These are phyloP conservation scores for Discostella stelligera DNA, from an alignment of 352 stramenopile genomes.

Conservation along the genomic window DNA sequence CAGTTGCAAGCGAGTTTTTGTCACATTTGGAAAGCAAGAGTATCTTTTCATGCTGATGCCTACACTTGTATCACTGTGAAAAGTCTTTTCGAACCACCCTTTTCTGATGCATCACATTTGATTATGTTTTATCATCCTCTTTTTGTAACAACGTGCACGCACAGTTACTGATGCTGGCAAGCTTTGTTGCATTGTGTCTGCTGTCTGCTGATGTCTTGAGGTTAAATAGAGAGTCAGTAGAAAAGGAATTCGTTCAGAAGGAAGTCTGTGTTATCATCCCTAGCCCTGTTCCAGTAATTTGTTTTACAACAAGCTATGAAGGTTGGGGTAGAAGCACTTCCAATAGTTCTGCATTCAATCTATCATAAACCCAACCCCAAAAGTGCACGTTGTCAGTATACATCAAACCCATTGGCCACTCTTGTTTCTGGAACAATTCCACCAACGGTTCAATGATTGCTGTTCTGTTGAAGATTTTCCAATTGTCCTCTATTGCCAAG, in stretches of 20 bases:
- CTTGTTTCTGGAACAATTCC: not conserved
- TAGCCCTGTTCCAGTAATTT: no score
- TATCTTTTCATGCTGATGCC: not conserved
- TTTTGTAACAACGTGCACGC: not conserved
- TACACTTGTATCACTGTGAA: no score
- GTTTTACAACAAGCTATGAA: no score
- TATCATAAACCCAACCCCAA: not conserved
- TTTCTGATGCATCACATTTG: not conserved
- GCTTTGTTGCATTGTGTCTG: constrained; percentile 77
- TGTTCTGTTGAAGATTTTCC: no score
- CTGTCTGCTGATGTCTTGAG: constrained; percentile 57
- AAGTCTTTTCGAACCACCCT: not conserved
- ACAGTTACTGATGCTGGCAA: constrained; percentile 65
- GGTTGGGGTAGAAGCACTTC: no score
- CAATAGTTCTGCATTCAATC: not conserved
- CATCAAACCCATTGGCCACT: not conserved
- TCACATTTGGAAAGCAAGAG: constrained; percentile 33
- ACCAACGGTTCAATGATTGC: not conserved
- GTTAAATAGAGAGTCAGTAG: not conserved
- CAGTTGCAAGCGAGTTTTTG: constrained; percentile 50
- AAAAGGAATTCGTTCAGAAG: not conserved
- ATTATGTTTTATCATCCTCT: not conserved
- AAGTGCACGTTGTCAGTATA: not conserved
- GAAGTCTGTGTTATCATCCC: no score
- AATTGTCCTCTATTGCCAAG: no score